Conservation (phyloP, 1,139 yeast species). For the Geotrichum aggregatum region DNA sequence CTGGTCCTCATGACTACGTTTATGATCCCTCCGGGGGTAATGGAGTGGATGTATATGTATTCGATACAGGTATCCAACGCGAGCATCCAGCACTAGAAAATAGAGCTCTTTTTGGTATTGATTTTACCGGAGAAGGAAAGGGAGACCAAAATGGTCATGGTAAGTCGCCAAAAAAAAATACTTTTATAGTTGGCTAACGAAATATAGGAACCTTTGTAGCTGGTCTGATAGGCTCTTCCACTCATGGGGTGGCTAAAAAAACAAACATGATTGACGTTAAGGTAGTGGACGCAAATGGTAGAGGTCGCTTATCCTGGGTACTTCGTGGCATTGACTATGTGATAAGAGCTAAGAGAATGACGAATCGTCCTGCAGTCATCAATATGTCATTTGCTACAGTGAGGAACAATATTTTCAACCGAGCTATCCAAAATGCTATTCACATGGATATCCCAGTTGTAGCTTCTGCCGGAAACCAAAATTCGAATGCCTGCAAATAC, state of each 20-base stretch:
- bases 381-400: constrained; percentile 76
- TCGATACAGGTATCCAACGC: constrained; percentile 66
- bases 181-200: neutral
- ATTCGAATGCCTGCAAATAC: constrained; percentile 67
- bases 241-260: constrained; percentile 76
- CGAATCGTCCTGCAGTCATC: constrained; percentile 57
- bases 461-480: constrained; percentile 87
- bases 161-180: neutral
- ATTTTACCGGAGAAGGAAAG: constrained; percentile 56
- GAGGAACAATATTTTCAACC: constrained; percentile 59
- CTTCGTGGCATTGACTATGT: constrained; percentile 70
- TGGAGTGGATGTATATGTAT: constrained; percentile 63
- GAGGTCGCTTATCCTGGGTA: constrained; percentile 58
- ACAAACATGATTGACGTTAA: constrained; percentile 64
- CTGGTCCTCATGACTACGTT: constrained; percentile 41
- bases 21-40: constrained; percentile 45
- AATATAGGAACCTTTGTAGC: constrained; percentile 72
- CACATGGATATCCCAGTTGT: constrained; percentile 69
- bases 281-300: constrained; percentile 60
- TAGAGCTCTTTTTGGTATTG: constrained; percentile 56
- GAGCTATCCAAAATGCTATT: constrained; percentile 67
- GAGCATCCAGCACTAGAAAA: constrained; percentile 61
- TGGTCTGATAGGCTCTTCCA: constrained; percentile 73
- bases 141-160: constrained; percentile 70
- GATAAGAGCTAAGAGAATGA: constrained; percentile 38